Evolutionary conservation across 2,329 filamentous ascomycete genomes (phyloP), one percentile per base, ranked within the genome.

Genomic region (Ophiocordyceps camponoti-saundersi): DNA sequence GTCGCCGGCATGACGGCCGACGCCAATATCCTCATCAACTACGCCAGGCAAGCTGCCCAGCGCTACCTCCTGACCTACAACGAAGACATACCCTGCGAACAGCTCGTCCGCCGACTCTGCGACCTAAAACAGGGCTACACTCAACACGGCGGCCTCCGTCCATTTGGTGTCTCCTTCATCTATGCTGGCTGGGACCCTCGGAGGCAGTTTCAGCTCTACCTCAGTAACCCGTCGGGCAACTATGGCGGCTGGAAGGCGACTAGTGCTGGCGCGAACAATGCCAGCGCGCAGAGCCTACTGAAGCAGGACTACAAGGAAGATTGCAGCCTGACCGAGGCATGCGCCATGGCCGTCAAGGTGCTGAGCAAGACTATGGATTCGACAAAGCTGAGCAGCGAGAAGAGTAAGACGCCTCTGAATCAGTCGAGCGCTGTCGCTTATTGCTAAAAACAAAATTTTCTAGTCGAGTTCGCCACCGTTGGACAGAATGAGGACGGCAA

Each of bases 261-360:
- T 47, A 95, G 88, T 59, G 89, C 94, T 6, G 92, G 92, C 45
- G 93, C 93, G 52, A 98, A 98, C 75, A 95, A 96, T 63, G 92
- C 92, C 42, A 95, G 87, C 58, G 93, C 93, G 11, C 89, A 95
- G 68, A 95, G 88, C 67, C 68, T 98, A 66, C 68, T 98, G 65
- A 98, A 98, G 77, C 92, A 98, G 67, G 92, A 98, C 66, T 98
- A 98, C 72, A 95, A 96, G 75, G 92, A 98, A 69, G 89, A 96
- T 57, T 96, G 89, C 66, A 83, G 86, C 54, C 67, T 98, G 61
- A 86, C 95, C 71, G 92, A 98, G 71, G 92, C 93, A 5, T 98
- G 92, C 64, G 88, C 84, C 47, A 83, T 95, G 75, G 92, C 92
- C 12, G 92, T 98, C 64, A 98, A 98, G 77, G 92, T 98, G 52